A percentile compares a stretch with the other conserved stretches of the same genome.
These are phyloP conservation scores for Tuber aestivum DNA, from an alignment of 495 filamentous ascomycete species.

Conservation along the genomic window DNA sequence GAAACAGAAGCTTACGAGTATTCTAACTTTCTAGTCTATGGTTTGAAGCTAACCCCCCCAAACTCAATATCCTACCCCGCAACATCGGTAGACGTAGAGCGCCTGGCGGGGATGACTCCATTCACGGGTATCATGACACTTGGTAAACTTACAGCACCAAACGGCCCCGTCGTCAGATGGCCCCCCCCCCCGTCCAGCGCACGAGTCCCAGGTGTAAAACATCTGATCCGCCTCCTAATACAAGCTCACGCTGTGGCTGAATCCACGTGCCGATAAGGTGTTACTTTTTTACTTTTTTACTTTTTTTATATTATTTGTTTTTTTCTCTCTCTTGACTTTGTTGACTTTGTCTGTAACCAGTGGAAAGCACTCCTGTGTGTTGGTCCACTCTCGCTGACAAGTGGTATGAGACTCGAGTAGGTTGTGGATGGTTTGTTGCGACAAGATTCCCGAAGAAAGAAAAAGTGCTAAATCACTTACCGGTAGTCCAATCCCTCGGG, in stretches of 20 bases:
- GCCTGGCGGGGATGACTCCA: not conserved
- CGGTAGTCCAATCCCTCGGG: too few species aligned
- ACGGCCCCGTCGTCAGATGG: not conserved
- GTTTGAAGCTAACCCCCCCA: not conserved
- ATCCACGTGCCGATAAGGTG: not conserved
- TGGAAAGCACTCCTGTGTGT: too few species aligned
- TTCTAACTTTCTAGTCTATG: not conserved
- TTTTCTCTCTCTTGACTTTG: not conserved
- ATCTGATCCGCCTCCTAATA: not conserved
- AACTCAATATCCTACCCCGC: not conserved
- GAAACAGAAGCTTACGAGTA: not conserved
- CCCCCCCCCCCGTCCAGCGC: not conserved
- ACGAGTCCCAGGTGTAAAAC: not conserved
- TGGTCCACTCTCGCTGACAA: too few species aligned
- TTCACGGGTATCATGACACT: not conserved
- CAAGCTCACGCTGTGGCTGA: not conserved
- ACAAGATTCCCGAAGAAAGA: not conserved
- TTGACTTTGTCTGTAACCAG: too few species aligned
- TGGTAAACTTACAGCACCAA: not conserved
- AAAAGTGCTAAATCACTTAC: too few species aligned
- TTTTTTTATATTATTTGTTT: not conserved
- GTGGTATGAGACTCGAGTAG: too few species aligned
- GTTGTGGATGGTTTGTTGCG: too few species aligned
- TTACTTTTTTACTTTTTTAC: slow-evolving; percentile 10
- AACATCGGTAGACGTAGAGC: not conserved